A percentile compares a stretch with the other conserved stretches of the same genome.
Evolutionary conservation across 1,139 yeast species (phyloP).

Genomic region (Pichia sp.): DNA sequence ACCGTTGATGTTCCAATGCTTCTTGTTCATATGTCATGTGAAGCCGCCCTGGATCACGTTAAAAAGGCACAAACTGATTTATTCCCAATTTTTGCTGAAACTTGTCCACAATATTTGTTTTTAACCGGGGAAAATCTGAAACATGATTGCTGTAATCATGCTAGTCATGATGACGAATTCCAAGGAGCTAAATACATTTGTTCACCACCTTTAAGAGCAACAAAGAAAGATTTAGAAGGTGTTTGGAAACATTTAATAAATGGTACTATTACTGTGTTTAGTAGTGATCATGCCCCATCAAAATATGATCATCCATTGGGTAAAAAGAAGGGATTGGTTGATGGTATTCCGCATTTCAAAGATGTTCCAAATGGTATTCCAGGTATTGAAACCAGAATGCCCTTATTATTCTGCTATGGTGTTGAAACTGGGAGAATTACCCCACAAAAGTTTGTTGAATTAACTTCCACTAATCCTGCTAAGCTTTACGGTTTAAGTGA

Average conservation of each 20-base stretch:
- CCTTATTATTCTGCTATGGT: slow-evolving; percentile 38
- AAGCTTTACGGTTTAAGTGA: slow-evolving; percentile 69
- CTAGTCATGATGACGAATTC: slow-evolving; percentile 21
- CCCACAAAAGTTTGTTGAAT: slow-evolving; percentile 35
- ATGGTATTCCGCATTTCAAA: slow-evolving; percentile 30
- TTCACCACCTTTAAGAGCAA: slow-evolving; percentile 43
- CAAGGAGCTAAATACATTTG: slow-evolving; percentile 45
- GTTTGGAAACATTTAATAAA: slow-evolving; percentile 41
- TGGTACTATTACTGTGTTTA: slow-evolving; percentile 42
- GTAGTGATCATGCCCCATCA: slow-evolving; percentile 45
- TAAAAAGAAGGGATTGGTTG: slow-evolving; percentile 34
- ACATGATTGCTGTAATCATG: slow-evolving; percentile 27
- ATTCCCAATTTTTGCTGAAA: slow-evolving; percentile 33
- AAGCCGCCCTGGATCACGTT: slow-evolving; percentile 37
- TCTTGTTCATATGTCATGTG: slow-evolving; percentile 44
- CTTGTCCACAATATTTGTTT: slow-evolving; percentile 45
- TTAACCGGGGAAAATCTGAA: slow-evolving; percentile 31
- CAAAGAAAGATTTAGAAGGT: slow-evolving; percentile 34
- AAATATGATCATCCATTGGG: slow-evolving; percentile 36
- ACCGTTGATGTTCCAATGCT: slow-evolving; percentile 34
- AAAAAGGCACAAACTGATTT: slow-evolving; percentile 37
- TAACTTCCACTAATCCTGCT: slow-evolving; percentile 34
- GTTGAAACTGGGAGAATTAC: slow-evolving; percentile 37
- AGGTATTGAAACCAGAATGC: slow-evolving; percentile 43
- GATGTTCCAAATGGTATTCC: slow-evolving; percentile 42